A percentile compares a stretch with the other conserved stretches of the same genome.
Evolutionary conservation across 768 basidiomycete genomes (phyloP).

Genomic region (Amanita subjunquillea): DNA sequence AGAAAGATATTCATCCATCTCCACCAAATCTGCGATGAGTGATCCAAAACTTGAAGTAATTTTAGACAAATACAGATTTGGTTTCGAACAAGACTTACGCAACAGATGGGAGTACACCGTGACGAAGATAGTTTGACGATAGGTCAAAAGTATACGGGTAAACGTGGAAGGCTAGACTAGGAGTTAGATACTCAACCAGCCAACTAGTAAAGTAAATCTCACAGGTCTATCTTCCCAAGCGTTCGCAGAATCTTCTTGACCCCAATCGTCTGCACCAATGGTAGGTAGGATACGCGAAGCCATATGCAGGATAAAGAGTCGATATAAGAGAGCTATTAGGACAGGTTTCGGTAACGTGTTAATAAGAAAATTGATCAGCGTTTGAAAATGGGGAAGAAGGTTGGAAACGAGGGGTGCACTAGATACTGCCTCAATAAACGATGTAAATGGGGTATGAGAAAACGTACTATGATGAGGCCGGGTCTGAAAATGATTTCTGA

Average conservation of each 20-base stretch:
- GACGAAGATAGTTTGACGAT: conserved; percentile 76
- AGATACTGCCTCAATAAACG: conserved; percentile 1
- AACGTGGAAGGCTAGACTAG: conserved; percentile 58
- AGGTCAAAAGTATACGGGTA: conserved; percentile 66
- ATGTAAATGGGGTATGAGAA: neutral
- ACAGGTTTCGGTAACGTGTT: conserved; percentile 84
- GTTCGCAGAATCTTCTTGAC: conserved; percentile 51
- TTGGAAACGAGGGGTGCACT: conserved; percentile 73
- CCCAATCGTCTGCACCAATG: conserved; percentile 76
- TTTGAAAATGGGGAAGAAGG: conserved; percentile 72
- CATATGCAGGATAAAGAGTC: conserved; percentile 69
- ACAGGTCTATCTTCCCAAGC: conserved; percentile 73
- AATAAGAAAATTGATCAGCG: conserved; percentile 69
- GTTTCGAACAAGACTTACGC: conserved; percentile 34
- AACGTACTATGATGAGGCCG: conserved; percentile 69
- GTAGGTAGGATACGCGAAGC: conserved; percentile 79
- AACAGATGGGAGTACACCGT: conserved; percentile 84
- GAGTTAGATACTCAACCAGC: conserved; percentile 5
- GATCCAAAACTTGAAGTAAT: conserved; percentile 55
- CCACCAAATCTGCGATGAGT: conserved; percentile 91
- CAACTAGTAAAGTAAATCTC: conserved; percentile 1
- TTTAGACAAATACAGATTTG: neutral
- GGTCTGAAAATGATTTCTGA: conserved; percentile 60
- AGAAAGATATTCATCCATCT: conserved; percentile 88
- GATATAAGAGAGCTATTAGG: conserved; percentile 68